Evolutionary conservation across 1,139 yeast species (phyloP).

Genomic region (Neolecta irregularis): DNA sequence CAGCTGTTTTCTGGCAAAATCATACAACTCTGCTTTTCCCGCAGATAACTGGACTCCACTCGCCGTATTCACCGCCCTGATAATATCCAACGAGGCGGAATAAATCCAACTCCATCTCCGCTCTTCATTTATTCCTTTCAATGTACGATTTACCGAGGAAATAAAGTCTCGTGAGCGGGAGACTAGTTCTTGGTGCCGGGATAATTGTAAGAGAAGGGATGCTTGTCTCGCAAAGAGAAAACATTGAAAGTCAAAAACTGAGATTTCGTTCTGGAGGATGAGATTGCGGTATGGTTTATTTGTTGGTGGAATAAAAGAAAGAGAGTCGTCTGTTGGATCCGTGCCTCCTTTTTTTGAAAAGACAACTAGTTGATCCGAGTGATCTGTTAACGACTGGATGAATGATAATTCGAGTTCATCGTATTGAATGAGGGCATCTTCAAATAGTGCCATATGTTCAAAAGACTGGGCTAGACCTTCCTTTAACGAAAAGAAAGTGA

Average conservation of each 20-base stretch:
- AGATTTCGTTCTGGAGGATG: constrained; percentile 26
- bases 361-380: not conserved
- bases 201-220: constrained; percentile 20
- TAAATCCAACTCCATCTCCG: too few relatives aligned
- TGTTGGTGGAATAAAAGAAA: constrained; percentile 5
- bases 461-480: constrained; percentile 34
- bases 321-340: constrained; percentile 6
- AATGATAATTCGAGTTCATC: constrained; percentile 27
- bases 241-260: constrained; percentile 29
- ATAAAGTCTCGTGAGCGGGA: constrained; percentile 16
- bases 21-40: too few relatives aligned
- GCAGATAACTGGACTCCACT: too few relatives aligned
- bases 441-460: constrained; percentile 38
- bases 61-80: too few relatives aligned
- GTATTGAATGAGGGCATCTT: constrained; percentile 40
- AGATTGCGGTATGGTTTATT: constrained; percentile 19
- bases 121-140: too few relatives aligned
- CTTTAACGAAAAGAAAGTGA: constrained; percentile 30
- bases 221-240: constrained; percentile 31
- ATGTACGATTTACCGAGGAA: constrained; percentile 12
- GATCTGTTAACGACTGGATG: constrained; percentile 13
- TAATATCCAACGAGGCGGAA: too few relatives aligned
- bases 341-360: constrained; percentile 1
- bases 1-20: too few relatives aligned
- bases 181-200: constrained; percentile 18